phyloP scores from a whole-genome alignment of 2,329 filamentous ascomycete species.

The Fusarium staphyleae region DNA sequence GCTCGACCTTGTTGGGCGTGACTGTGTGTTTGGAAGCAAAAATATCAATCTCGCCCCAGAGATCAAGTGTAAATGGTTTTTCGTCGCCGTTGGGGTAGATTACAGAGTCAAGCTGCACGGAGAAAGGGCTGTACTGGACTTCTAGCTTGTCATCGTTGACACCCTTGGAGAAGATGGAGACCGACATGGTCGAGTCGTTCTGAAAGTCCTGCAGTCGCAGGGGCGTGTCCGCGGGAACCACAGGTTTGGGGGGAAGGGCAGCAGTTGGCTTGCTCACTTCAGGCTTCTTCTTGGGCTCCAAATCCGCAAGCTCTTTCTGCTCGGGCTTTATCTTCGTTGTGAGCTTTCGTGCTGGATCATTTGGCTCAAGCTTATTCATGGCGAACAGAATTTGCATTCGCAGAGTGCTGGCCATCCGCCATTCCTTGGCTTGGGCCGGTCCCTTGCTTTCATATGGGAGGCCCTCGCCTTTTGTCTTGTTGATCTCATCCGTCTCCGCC shows the following conservation, averaged over 20 bases:
- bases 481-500: slow-evolving; percentile 44
- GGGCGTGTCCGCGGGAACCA: slow-evolving; percentile 34
- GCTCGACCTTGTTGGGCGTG: slow-evolving; percentile 80
- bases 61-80: slow-evolving; percentile 67
- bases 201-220: slow-evolving; percentile 49
- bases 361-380: slow-evolving; percentile 54
- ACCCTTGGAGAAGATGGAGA: slow-evolving; percentile 54
- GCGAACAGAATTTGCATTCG: slow-evolving; percentile 56
- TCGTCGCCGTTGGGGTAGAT: slow-evolving; percentile 58
- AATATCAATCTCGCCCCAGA: slow-evolving; percentile 71
- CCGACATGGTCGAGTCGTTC: slow-evolving; percentile 44
- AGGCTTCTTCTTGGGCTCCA: slow-evolving; percentile 8
- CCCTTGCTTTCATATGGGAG: slow-evolving; percentile 4
- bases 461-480: slow-evolving; percentile 26
- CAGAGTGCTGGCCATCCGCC: slow-evolving; percentile 54
- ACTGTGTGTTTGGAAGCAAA: slow-evolving; percentile 67
- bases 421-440: slow-evolving; percentile 35
- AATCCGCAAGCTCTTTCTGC: slow-evolving; percentile 41
- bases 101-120: slow-evolving; percentile 42
- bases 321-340: slow-evolving; percentile 46
- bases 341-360: slow-evolving; percentile 56
- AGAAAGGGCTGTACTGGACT: slow-evolving; percentile 45
- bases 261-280: background rate
- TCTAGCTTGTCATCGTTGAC: slow-evolving; percentile 51
- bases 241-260: slow-evolving; percentile 18